Evolutionary conservation across 176 grass and related monocot genomes (phyloP), one percentile per base, ranked within the genome.

Genomic region (Melocanna baccifera): DNA sequence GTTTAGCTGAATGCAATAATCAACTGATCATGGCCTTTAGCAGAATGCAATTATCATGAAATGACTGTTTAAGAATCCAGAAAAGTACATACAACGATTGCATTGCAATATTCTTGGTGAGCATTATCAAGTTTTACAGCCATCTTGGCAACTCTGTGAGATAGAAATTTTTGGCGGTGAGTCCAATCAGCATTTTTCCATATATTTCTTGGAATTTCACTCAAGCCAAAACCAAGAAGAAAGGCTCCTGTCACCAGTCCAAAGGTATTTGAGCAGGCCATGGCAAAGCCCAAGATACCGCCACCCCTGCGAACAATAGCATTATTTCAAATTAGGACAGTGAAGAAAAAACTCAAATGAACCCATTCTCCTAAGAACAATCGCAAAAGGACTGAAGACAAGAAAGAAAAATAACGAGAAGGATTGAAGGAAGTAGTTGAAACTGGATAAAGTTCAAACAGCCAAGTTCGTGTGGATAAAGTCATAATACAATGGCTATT

Each of bases 251-350:
- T 99, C 46, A 99, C 96, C 32, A 99, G 88, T 73, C 96, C 96
- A 87, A 99, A 99, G 41, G 96, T 99, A 91, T 99, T 99, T 76
- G 96, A 99, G 66, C 93, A 99, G 81, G 93, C 96, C 96, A 99
- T 99, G 69, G 93, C 93, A 83, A 99, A 93, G 64, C 96, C 96
- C 84, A 99, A 88, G 84, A 99, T 92, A 76, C 84, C 82, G 29
- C 88, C 93, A 45, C 87, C 87, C 96, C 96, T 98, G 86, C 85
- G 82, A 93, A 73, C 12, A 86, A 61, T 68, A 86, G 48, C 53
- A 87, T 79, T 79, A 15, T 73, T 66, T 62, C 39, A 52, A 41
- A 25, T 82, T 89, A 25, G 36, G 22, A 78, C 26, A 15, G 28
- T 50, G 47, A 67, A 63, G 12, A 25, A 55, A 71, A 62, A 34